These are phyloP conservation scores for Cercospora sp. DNA, from an alignment of 2,329 filamentous ascomycete genomes.

Conservation along the genomic window DNA sequence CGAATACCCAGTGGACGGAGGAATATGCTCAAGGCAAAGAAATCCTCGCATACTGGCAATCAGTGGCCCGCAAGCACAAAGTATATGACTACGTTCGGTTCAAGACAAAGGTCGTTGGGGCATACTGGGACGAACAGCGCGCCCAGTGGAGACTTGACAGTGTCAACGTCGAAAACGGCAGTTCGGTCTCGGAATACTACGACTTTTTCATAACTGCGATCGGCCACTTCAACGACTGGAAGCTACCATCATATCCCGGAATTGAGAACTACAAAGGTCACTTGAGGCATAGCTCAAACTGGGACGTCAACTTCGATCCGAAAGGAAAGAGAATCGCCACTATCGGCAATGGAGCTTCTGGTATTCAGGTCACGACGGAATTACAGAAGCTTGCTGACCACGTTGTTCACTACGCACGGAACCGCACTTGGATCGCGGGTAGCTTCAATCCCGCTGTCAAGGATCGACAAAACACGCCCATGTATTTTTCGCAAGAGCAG, in stretches of 20 bases:
- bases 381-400: conserved; percentile 50
- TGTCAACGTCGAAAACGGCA: conserved; percentile 39
- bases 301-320: conserved; percentile 40
- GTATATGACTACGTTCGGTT: conserved; percentile 62
- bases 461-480: conserved; percentile 56
- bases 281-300: conserved; percentile 43
- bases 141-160: conserved; percentile 62
- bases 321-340: conserved; percentile 44
- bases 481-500: conserved; percentile 57
- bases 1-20: conserved; percentile 69
- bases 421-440: conserved; percentile 66
- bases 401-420: conserved; percentile 66
- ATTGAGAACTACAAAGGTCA: conserved; percentile 38
- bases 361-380: conserved; percentile 49
- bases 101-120: conserved; percentile 56
- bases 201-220: conserved; percentile 66
- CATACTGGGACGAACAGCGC: conserved; percentile 56
- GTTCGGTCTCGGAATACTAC: conserved; percentile 46
- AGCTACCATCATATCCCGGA: conserved; percentile 59
- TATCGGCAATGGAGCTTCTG: conserved; percentile 47
- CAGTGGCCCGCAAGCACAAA: conserved; percentile 62
- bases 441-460: conserved; percentile 53
- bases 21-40: conserved; percentile 66
- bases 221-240: conserved; percentile 67
- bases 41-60: conserved; percentile 67